phyloP scores from a whole-genome alignment of 2,329 filamentous ascomycete genomes.

The Fusarium sp. region DNA sequence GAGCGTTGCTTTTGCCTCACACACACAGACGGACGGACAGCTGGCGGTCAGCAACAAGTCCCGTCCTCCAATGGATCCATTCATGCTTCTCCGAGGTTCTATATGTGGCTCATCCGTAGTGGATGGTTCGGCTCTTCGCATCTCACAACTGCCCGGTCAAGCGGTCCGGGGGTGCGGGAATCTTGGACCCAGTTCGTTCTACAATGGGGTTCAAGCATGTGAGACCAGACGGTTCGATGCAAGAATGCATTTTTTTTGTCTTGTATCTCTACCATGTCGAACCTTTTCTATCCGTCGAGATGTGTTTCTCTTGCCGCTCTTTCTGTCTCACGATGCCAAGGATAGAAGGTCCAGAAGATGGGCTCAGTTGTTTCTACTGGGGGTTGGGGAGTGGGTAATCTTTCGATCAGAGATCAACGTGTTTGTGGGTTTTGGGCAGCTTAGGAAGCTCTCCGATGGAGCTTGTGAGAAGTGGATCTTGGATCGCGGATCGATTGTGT shows the following conservation, averaged over 20 bases:
- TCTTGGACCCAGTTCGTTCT: background rate
- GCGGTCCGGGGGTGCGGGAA: conserved; percentile 16
- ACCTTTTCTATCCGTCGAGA: background rate
- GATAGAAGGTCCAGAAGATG: background rate
- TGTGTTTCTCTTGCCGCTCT: background rate
- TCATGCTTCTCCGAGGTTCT: background rate
- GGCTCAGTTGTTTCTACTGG: background rate
- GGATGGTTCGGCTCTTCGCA: background rate
- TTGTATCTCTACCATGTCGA: background rate
- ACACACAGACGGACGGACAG: background rate
- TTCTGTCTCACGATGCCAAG: background rate
- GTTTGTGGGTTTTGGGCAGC: conserved; percentile 13
- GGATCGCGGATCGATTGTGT: conserved; percentile 36
- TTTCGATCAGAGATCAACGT: conserved; percentile 17
- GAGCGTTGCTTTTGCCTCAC: background rate
- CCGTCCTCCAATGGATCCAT: background rate
- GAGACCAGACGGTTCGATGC: background rate
- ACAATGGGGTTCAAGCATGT: background rate
- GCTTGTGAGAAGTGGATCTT: conserved; percentile 30
- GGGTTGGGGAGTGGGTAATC: conserved; percentile 26
- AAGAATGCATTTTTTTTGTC: background rate
- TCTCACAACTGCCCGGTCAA: conserved; percentile 5
- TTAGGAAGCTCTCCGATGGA: conserved; percentile 23
- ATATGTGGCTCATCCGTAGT: background rate
- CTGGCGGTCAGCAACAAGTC: background rate